Evolutionary conservation across 768 basidiomycete species (phyloP), one percentile per base, ranked within the genome.

Genomic region (Sporobolomyces phaffii): DNA sequence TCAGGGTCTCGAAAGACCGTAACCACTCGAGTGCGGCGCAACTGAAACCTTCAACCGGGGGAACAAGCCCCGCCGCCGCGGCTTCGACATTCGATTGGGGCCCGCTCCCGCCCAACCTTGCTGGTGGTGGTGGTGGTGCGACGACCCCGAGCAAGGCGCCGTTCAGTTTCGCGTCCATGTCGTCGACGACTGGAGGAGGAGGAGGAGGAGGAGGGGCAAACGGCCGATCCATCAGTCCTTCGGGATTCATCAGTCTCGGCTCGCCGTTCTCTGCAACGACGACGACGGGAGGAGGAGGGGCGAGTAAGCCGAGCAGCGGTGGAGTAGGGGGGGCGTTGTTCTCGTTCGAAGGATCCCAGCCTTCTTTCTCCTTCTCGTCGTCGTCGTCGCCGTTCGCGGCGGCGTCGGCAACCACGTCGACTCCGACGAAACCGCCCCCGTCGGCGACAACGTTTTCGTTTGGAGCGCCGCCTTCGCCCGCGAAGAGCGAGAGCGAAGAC

Each of bases 11-110:
- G 10, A 47, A 57, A 24, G 50, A 50, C 10, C 61, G 66, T 11
- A 52, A 47, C 31, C 69, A 70, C 28, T 17, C 24, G 18, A 53
- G 48, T 13, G 64, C 69, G 5, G 69, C 65, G 5, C 54, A 62
- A 50, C 56, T 70, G 31, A 60, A 64, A 31, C 29, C 69, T 1
- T 11, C 49, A 7, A 33, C 38, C 5, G 31, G n/a, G 4, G 15
- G 15, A 2, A 22, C 41, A 15, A 33, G 64, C n/a, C 17, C 54
- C 5, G 18, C 56, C 17, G 43, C 66, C 0, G 33, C 61, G 6
- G 28, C 52, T 14, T 29, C 45, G 17, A n/a, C n/a, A n/a, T 70
- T 70, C 38, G 61, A 62, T 26, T 70, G 69, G 69, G 69, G 69
- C 10, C 57, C 57, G 0, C 48, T 62, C 2, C 69, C 69, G 11